Evolutionary conservation across 1,284 basidiomycete species (phyloP), one percentile per base, ranked within the genome.

Genomic region (Ceratobasidium sp.): DNA sequence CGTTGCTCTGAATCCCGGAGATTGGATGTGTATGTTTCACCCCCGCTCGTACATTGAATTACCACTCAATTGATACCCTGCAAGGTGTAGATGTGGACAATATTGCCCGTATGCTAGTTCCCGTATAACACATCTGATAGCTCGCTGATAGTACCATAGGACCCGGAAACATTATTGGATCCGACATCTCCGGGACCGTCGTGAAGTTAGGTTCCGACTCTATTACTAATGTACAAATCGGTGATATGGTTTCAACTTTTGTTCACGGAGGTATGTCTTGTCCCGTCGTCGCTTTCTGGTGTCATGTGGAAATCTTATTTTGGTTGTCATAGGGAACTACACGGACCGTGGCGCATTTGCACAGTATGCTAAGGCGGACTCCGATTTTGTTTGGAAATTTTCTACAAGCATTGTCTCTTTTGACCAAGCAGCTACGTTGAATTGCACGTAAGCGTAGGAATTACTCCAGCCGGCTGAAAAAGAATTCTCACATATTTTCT

Each of bases 121-220:
- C 13, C 2, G 21, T 32, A 7, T 8, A 18, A 16, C 30, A 41
- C 21, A 26, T 28, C 11, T n/a, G 35, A 16, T 38, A 28, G 32
- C 38, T 44, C n/a, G 8, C n/a, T 18, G 52, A 76, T 43, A 73
- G 72, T 23, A 61, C 77, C n/a, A 59, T 77, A 9, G 73, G 73
- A 5, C 77, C 79, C 8, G 79, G 79, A 44, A 63, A 77, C n/a
- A 77, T 76, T 18, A 76, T 81, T 43, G 83, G 83, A 57, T 83
- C 81, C 57, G 83, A 84, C 75, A 82, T 81, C 73, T 75, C 76
- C n/a, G 83, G 83, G 13, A 76, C 76, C 8, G 79, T 83, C 55
- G 78, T 80, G 14, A 73, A 79, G 59, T 67, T 81, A 46, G 75
- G 75, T 18, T 59, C 66, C n/a, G 67, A 72, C 16, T 71, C 73